Percentiles rank a stretch among this genome's conserved stretches.
phyloP scores from a whole-genome alignment of 345 rosid species.

The Erucastrum elatum region DNA sequence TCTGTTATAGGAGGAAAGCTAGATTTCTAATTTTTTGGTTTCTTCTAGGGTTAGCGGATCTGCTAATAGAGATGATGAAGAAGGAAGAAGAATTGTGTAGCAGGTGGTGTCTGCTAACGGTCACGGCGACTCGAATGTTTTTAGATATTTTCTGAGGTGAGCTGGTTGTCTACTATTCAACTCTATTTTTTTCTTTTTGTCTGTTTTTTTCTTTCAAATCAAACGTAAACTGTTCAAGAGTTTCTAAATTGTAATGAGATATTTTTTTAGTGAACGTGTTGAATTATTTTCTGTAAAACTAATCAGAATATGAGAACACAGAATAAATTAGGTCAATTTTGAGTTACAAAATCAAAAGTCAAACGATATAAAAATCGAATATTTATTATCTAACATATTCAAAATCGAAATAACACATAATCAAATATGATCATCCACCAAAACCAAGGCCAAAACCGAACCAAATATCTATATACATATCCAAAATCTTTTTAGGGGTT shows the following conservation, averaged over 20 bases:
- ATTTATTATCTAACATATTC: too few relatives aligned
- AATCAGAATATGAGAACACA: not conserved
- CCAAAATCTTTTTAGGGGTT: too few relatives aligned
- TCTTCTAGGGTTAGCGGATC: not conserved
- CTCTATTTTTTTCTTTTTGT: not conserved
- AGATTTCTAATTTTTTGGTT: too few relatives aligned
- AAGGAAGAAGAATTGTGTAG: not conserved
- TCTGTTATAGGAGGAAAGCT: not conserved
- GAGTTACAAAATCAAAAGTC: too few relatives aligned
- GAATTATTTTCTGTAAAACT: not conserved
- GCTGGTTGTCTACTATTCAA: not conserved
- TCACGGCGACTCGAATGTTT: slow-evolving; percentile 17
- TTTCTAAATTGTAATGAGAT: too few relatives aligned
- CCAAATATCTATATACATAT: too few relatives aligned
- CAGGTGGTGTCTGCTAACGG: slow-evolving; percentile 18
- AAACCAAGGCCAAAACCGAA: too few relatives aligned
- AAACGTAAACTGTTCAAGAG: not conserved
- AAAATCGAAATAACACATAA: too few relatives aligned
- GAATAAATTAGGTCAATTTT: too few relatives aligned
- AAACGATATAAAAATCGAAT: too few relatives aligned
- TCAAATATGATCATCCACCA: too few relatives aligned
- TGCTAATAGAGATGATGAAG: not conserved
- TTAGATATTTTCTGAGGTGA: slow-evolving; percentile 13
- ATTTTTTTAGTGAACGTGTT: too few relatives aligned
- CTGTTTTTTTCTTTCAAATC: not conserved